Base-by-base conservation (phyloP, 2,329 filamentous ascomycete genomes). In the Curvularia sp. region DNA sequence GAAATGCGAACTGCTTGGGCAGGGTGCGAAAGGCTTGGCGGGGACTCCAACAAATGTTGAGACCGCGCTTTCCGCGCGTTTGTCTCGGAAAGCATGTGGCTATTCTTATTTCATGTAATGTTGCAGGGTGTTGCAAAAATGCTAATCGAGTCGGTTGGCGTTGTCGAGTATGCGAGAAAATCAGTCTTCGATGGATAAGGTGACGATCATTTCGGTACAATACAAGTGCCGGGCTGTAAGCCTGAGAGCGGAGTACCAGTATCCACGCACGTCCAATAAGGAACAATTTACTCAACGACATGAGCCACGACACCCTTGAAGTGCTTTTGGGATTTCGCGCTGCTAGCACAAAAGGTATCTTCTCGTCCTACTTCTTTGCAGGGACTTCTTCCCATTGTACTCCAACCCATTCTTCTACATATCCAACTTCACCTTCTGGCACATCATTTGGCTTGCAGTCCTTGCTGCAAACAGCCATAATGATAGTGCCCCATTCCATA, bases 401-500 rank as follows among this genome's bases (percentile, higher is more conserved):
- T 6, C 94, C 95, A n/a, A 86, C 88, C 94, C 95, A 99, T 78
- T 99, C 95, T 81, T 98, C 95, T 18, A 93, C 71, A 78, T 96
- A 98, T 1, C 89, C 91, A 0, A 88, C 85, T 70, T 88, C 84
- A 0, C 88, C 90, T 35, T 84, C 81, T 12, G 78, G 77, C 6
- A 87, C 83, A 0, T 85, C 84, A 5, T 77, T 76, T 15, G 87
- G 86, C 69, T 84, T 82, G 74, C 95, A 98, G 75, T 98, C 92
- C 72, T 80, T 86, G 64, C 85, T 86, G 76, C 95, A 99, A 7
- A 96, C 92, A 0, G 88, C 93, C 38, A 98, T 82, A 57, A 99
- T 87, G 8, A 99, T 85, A 0, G 93, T 98, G 0, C 94, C 94
- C 95, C 95, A 99, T 71, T 99, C 95, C 95, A 99, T 99, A 0